These are phyloP conservation scores for Monotropa hypopitys DNA, from an alignment of 179 eudicot species.

Conservation along the genomic window DNA sequence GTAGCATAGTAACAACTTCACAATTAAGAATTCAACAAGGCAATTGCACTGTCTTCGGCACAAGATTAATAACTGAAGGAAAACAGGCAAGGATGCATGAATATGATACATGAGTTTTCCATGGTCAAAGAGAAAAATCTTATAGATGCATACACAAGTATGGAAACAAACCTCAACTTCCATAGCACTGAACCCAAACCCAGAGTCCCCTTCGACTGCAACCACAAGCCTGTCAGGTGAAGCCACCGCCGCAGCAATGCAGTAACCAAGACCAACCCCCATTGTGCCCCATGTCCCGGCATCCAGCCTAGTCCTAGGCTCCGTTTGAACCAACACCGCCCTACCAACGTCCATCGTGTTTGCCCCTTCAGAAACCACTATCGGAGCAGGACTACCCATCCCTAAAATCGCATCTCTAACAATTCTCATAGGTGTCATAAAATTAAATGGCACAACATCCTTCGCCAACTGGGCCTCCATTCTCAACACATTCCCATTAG, in stretches of 20 bases:
- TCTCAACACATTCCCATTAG: conserved; percentile 59
- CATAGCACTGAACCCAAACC: conserved; percentile 95
- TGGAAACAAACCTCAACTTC: conserved; percentile 75
- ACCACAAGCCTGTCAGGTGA: conserved; percentile 86
- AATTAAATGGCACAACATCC: conserved; percentile 87
- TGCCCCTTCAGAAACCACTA: conserved; percentile 87
- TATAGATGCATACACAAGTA: not conserved
- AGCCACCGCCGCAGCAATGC: conserved; percentile 96
- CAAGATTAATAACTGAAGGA: not conserved
- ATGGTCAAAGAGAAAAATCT: not conserved
- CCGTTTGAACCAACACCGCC: conserved; percentile 66
- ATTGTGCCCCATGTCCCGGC: conserved; percentile 99
- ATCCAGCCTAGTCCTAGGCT: conserved; percentile 95
- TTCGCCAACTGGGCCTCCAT: conserved; percentile 75
- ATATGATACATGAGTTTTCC: not conserved
- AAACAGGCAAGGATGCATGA: not conserved
- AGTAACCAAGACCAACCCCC: conserved; percentile 96
- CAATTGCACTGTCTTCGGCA: not conserved
- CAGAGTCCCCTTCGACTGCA: conserved; percentile 98
- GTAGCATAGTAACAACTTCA: not conserved
- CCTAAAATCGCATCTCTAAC: conserved; percentile 67
- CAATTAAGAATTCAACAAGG: not conserved
- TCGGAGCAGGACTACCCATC: conserved; percentile 71
- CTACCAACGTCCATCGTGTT: conserved; percentile 95
- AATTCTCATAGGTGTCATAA: conserved; percentile 80